Evolutionary conservation across 305 asterid genomes (phyloP).

Genomic region (Withania somnifera): DNA sequence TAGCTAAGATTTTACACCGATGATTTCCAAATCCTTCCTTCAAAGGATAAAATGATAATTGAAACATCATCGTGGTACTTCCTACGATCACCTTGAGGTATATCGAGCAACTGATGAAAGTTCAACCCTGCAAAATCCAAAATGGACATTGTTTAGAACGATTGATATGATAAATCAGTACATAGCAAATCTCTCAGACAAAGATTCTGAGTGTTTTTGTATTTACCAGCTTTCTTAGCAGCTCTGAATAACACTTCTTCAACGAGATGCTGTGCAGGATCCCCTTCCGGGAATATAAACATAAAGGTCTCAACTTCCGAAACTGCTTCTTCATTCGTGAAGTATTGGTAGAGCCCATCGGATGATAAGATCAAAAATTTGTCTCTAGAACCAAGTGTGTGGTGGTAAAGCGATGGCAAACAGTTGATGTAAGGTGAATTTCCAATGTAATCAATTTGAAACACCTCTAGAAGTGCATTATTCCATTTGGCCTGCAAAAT

Average conservation of each 20-base stretch:
- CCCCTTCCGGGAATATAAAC: constrained; percentile 79
- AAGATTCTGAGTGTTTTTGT: background rate
- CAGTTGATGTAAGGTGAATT: constrained; percentile 68
- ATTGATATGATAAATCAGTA: background rate
- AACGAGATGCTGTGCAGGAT: constrained; percentile 92
- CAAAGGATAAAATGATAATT: constrained; percentile 70
- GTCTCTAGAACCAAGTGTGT: constrained; percentile 47
- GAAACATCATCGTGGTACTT: constrained; percentile 91
- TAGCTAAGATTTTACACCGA: constrained; percentile 29
- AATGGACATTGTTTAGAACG: background rate
- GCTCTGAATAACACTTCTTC: constrained; percentile 86
- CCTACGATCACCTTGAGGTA: constrained; percentile 87
- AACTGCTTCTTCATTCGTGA: constrained; percentile 79
- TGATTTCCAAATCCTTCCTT: constrained; percentile 90
- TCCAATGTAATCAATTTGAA: constrained; percentile 70
- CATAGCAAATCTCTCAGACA: background rate
- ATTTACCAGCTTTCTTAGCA: constrained; percentile 74
- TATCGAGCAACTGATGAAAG: constrained; percentile 71
- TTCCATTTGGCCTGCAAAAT: constrained; percentile 87
- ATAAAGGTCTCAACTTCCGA: constrained; percentile 66
- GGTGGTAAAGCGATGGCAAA: constrained; percentile 61
- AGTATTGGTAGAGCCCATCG: constrained; percentile 87
- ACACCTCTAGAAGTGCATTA: constrained; percentile 70
- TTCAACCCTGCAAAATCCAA: constrained; percentile 46
- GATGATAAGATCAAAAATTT: constrained; percentile 81